phyloP scores from a whole-genome alignment of 495 filamentous ascomycete species.

The Neurospora sp. region DNA sequence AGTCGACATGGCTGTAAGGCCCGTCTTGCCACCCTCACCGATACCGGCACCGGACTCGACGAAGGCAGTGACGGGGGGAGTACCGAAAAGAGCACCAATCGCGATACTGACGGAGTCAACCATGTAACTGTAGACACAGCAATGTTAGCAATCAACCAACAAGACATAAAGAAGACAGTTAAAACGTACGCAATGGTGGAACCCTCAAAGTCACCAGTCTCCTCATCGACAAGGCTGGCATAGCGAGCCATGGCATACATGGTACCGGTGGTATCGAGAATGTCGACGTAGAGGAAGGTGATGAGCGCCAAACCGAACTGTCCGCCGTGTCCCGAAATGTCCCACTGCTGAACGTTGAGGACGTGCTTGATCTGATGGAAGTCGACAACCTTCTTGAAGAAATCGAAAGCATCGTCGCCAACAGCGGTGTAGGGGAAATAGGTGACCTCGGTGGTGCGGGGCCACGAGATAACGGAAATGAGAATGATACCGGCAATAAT shows the following conservation, averaged over 20 bases:
- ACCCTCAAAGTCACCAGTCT: constrained; percentile 68
- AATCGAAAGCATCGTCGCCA: constrained; percentile 60
- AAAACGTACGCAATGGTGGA: constrained; percentile 48
- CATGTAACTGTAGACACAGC: constrained; percentile 37
- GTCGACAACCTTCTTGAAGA: constrained; percentile 72
- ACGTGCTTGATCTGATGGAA: constrained; percentile 64
- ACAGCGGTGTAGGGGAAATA: constrained; percentile 62
- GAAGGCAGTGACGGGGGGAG: constrained; percentile 69
- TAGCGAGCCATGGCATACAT: constrained; percentile 79
- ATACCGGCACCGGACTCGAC: constrained; percentile 79
- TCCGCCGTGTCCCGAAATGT: constrained; percentile 46
- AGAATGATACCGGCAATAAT: constrained; percentile 71
- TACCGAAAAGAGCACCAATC: constrained; percentile 65
- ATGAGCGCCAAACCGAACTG: constrained; percentile 71
- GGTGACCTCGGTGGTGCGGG: constrained; percentile 58
- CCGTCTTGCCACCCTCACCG: constrained; percentile 71
- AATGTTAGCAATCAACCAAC: not conserved
- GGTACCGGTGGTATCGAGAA: constrained; percentile 66
- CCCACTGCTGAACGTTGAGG: constrained; percentile 58
- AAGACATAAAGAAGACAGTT: not conserved
- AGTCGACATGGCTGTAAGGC: constrained; percentile 66
- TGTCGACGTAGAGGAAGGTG: constrained; percentile 80
- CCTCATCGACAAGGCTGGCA: constrained; percentile 59
- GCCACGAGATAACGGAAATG: constrained; percentile 79
- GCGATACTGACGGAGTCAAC: constrained; percentile 69